These are phyloP conservation scores for Tylopilus felleus DNA, from an alignment of 768 basidiomycete species.

Conservation along the genomic window DNA sequence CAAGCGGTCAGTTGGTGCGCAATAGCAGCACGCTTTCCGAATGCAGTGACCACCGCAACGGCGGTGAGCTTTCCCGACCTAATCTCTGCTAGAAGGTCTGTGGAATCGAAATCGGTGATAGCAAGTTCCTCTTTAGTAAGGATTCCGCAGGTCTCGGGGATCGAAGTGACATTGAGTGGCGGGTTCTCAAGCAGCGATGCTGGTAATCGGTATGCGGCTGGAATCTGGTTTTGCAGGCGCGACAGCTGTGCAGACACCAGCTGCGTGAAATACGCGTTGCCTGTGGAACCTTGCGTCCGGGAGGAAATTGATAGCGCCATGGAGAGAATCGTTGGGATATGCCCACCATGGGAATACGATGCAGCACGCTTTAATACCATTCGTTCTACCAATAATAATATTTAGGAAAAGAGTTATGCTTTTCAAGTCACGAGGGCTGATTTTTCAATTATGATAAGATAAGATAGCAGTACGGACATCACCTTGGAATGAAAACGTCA, in stretches of 20 bases:
- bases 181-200: conserved; percentile 17
- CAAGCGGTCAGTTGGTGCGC: conserved; percentile 46
- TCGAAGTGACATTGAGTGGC: conserved; percentile 32
- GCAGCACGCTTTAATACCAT: no score
- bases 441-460: no score
- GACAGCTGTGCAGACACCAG: conserved; percentile 17
- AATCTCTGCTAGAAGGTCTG: conserved; percentile 29
- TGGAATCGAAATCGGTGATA: conserved; percentile 37
- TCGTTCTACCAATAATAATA: no score
- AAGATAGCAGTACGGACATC: no score
- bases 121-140: conserved; percentile 32
- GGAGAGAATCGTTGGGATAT: background rate
- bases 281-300: conserved; percentile 23
- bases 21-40: conserved; percentile 49
- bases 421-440: no score
- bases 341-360: background rate
- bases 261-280: conserved; percentile 18
- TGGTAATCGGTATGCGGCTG: conserved; percentile 15
- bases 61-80: conserved; percentile 32
- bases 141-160: conserved; percentile 33
- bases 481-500: no score
- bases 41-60: conserved; percentile 41
- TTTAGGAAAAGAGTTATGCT: no score
- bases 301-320: conserved; percentile 18
- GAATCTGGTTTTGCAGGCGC: conserved; percentile 26